Conservation (phyloP, 345 rosid species). For the Salix brachista region DNA sequence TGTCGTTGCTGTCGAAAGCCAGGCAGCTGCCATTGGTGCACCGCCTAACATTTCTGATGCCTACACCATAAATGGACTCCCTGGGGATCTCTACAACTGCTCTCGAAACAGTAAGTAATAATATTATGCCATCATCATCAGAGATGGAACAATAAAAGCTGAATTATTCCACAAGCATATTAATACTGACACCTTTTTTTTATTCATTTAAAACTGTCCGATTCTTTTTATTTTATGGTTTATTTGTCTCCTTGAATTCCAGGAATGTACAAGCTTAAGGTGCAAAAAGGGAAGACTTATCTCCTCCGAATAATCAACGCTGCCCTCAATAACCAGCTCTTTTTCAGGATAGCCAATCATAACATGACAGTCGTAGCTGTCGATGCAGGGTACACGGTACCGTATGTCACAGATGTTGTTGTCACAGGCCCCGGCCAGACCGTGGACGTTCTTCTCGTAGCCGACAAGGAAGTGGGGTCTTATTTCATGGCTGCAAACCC, state of each 20-base stretch:
- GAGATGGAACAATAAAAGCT: no score
- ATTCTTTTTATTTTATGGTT: background rate
- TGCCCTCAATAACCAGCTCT: constrained; percentile 74
- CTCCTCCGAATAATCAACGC: constrained; percentile 80
- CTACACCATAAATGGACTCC: constrained; percentile 78
- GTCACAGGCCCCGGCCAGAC: constrained; percentile 73
- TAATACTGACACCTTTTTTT: background rate
- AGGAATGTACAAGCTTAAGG: constrained; percentile 58
- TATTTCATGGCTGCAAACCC: constrained; percentile 79
- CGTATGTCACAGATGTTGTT: constrained; percentile 61
- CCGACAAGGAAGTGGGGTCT: constrained; percentile 54
- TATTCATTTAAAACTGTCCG: no score
- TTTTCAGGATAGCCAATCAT: constrained; percentile 86
- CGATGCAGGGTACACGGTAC: constrained; percentile 66
- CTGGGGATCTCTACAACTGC: constrained; percentile 86
- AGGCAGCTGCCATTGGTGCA: constrained; percentile 51
- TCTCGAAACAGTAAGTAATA: constrained; percentile 48
- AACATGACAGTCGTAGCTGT: constrained; percentile 65
- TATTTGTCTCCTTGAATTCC: background rate
- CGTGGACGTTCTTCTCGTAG: constrained; percentile 51
- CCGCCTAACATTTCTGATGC: constrained; percentile 68
- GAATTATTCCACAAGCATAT: no score
- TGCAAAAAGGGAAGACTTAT: constrained; percentile 63
- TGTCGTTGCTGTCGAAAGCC: constrained; percentile 50
- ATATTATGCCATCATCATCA: background rate